phyloP scores from a whole-genome alignment of 106 monocot species.

The Amphibolis antarctica region DNA sequence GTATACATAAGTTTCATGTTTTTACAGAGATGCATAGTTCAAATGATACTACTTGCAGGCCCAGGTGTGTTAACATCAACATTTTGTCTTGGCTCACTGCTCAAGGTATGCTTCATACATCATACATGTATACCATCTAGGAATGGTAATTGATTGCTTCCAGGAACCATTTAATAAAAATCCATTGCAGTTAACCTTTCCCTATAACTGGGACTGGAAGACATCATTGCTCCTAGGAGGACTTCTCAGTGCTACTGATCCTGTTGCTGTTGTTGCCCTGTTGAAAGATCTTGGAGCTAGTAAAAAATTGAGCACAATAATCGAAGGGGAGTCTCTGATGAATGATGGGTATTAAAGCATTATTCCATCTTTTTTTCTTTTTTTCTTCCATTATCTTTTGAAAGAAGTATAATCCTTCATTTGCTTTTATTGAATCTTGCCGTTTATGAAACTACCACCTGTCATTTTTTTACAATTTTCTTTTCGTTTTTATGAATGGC shows the following conservation, averaged over 20 bases:
- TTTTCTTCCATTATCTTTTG: not conserved
- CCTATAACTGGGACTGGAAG: conserved; percentile 91
- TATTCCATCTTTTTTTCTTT: not conserved
- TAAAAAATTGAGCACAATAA: conserved; percentile 98
- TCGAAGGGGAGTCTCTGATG: conserved; percentile 99
- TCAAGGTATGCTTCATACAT: conserved; percentile 71
- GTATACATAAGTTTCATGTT: too few species aligned
- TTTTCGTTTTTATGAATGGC: too few species aligned
- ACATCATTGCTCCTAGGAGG: conserved; percentile 87
- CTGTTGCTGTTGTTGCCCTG: conserved; percentile 96
- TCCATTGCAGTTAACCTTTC: conserved; percentile 52
- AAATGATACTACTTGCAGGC: conserved; percentile 93
- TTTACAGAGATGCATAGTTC: conserved; percentile 72
- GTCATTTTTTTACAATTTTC: too few species aligned
- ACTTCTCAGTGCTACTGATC: conserved; percentile 97
- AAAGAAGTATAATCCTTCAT: too few species aligned
- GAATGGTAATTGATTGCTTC: not conserved
- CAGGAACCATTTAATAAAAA: not conserved
- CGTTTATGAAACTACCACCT: too few species aligned
- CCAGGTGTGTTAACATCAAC: conserved; percentile 95
- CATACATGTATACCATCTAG: not conserved
- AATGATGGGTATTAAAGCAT: conserved; percentile 76
- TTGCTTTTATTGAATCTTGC: too few species aligned
- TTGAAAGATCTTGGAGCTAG: conserved; percentile 98
- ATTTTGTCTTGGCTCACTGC: conserved; percentile 56